These are phyloP conservation scores for Halophytophthora polymorphica DNA, from an alignment of 352 stramenopile genomes.

Conservation along the genomic window DNA sequence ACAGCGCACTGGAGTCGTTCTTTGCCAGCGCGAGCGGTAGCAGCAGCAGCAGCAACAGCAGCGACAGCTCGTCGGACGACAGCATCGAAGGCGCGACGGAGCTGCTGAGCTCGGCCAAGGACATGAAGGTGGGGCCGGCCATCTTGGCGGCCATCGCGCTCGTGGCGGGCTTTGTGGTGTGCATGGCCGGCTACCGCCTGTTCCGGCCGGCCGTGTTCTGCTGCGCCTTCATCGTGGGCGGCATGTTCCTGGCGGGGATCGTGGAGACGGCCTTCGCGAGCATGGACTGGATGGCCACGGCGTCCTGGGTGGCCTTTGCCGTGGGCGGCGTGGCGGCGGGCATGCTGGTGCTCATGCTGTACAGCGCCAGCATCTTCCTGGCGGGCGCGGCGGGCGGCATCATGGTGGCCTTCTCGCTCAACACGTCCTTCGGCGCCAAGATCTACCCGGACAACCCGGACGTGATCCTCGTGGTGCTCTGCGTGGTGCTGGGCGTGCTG, in stretches of 20 bases:
- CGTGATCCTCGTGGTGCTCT: conserved; percentile 39
- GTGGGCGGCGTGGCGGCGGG: conserved; percentile 38
- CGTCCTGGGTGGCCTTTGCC: conserved; percentile 56
- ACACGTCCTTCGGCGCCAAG: conserved; percentile 44
- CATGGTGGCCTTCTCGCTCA: conserved; percentile 49
- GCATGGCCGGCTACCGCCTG: conserved; percentile 51
- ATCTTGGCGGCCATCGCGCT: conserved; percentile 52
- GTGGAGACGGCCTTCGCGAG: conserved; percentile 47
- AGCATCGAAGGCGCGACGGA: conserved; percentile 23
- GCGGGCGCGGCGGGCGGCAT: conserved; percentile 39
- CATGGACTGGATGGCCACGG: conserved; percentile 46
- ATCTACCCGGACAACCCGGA: conserved; percentile 50
- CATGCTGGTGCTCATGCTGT: conserved; percentile 44
- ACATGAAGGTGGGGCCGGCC: conserved; percentile 40
- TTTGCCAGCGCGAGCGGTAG: background rate
- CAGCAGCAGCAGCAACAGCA: conserved; percentile 5
- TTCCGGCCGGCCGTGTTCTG: conserved; percentile 61
- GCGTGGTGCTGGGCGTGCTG: conserved; percentile 35
- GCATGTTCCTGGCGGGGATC: conserved; percentile 55
- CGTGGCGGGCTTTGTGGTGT: conserved; percentile 40
- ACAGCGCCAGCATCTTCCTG: conserved; percentile 49
- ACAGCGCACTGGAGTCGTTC: conserved; percentile 2
- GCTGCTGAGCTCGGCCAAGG: conserved; percentile 36
- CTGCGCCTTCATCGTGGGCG: conserved; percentile 69
- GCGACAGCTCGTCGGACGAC: conserved; percentile 8